phyloP scores from a whole-genome alignment of 306 rosid genomes.

The Sindora glabra region DNA sequence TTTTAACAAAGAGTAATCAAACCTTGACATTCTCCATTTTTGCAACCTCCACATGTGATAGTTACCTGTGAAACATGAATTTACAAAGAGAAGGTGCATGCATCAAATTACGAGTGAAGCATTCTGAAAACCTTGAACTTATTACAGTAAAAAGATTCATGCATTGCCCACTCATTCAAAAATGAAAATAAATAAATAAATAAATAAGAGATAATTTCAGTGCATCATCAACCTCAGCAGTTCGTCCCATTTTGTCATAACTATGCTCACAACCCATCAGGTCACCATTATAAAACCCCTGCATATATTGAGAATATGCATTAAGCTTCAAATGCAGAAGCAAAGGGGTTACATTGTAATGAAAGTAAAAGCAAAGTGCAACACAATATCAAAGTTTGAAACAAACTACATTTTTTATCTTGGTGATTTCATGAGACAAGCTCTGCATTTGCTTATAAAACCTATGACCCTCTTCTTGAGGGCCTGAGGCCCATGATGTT shows the following conservation, averaged over 20 bases:
- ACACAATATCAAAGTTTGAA: slow-evolving; percentile 4
- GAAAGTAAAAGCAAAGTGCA: neutral
- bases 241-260: slow-evolving; percentile 82
- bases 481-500: neutral
- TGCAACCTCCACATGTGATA: slow-evolving; percentile 74
- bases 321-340: slow-evolving; percentile 10
- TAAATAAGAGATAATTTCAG: neutral
- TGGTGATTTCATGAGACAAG: neutral
- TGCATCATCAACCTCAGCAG: slow-evolving; percentile 68
- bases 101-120: neutral
- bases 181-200: neutral
- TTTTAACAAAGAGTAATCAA: slow-evolving; percentile 20
- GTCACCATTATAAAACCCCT: slow-evolving; percentile 85
- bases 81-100: slow-evolving; percentile 13
- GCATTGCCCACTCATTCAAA: neutral
- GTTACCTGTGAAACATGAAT: slow-evolving; percentile 63
- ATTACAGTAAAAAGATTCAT: neutral
- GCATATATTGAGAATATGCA: slow-evolving; percentile 14
- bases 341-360: neutral
- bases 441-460: neutral
- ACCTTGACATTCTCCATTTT: slow-evolving; percentile 78
- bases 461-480: neutral
- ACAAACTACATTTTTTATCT: neutral
- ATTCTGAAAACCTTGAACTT: neutral
- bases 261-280: slow-evolving; percentile 64